These are phyloP conservation scores for Ceratocystis variospora DNA, from an alignment of 2,329 filamentous ascomycete genomes.

Conservation along the genomic window DNA sequence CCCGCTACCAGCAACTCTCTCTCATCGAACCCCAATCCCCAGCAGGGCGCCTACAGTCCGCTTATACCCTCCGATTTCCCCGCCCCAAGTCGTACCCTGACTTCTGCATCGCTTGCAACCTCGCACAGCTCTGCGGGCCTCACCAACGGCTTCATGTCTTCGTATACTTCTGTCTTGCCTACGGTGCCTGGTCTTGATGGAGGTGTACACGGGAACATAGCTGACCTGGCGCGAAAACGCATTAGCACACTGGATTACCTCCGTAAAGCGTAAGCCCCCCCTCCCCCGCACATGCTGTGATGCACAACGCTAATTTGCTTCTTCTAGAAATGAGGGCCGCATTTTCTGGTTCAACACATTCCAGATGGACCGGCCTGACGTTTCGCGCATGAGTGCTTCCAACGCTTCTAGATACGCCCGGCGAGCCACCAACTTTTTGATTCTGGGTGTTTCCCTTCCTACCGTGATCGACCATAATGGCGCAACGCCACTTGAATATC, in stretches of 20 bases:
- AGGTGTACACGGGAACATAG: conserved; percentile 50
- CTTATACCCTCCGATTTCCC: conserved; percentile 18
- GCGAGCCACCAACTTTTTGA: conserved; percentile 83
- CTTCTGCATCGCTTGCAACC: conserved; percentile 2
- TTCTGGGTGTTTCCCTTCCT: conserved; percentile 83
- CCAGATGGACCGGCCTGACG: conserved; percentile 71
- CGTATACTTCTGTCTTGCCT: conserved; percentile 9
- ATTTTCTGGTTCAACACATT: conserved; percentile 98
- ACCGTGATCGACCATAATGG: conserved; percentile 79
- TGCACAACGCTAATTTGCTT: background rate
- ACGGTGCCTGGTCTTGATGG: conserved; percentile 30
- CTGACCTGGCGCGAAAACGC: conserved; percentile 77
- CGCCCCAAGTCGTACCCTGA: conserved; percentile 16
- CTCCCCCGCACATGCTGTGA: background rate
- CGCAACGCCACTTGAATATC: conserved; percentile 66
- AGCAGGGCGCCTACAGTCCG: conserved; percentile 13
- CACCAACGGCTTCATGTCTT: conserved; percentile 13
- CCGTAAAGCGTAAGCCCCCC: conserved; percentile 61
- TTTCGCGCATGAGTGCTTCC: conserved; percentile 73
- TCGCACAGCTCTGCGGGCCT: conserved; percentile 3
- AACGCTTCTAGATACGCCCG: conserved; percentile 71
- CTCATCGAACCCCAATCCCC: background rate
- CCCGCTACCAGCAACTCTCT: background rate
- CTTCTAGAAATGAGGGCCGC: conserved; percentile 67
- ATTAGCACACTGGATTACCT: conserved; percentile 91